phyloP scores from a whole-genome alignment of 192 early-diverging fungal species.

The Coemansia sp. region DNA sequence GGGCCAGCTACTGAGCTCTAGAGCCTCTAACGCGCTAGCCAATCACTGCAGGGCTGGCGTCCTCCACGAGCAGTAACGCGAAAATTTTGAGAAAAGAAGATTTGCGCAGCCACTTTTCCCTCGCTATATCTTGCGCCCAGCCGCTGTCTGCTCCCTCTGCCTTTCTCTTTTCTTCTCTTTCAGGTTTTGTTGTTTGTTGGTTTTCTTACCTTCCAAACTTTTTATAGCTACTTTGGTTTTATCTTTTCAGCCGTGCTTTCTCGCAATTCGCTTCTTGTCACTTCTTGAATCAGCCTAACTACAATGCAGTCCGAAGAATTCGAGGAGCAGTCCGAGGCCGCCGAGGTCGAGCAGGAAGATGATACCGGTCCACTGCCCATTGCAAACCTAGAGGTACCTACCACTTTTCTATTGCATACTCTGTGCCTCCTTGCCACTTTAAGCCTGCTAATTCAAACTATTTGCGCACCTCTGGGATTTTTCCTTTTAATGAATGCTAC shows the following conservation, averaged over 20 bases:
- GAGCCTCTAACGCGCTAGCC: neutral
- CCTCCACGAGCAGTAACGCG: neutral
- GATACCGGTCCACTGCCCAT: slow-evolving; percentile 55
- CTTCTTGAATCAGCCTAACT: neutral
- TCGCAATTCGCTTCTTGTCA: neutral
- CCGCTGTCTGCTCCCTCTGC: neutral
- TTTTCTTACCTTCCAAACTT: slow-evolving; percentile 8
- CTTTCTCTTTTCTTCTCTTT: slow-evolving; percentile 1
- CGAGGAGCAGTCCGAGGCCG: slow-evolving; percentile 53
- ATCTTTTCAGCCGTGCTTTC: neutral
- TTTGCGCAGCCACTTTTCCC: slow-evolving; percentile 24
- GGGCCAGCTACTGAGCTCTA: neutral
- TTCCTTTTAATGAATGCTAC: neutral
- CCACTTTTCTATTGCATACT: neutral
- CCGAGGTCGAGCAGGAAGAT: slow-evolving; percentile 54
- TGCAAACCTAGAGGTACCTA: slow-evolving; percentile 56
- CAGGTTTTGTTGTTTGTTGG: neutral
- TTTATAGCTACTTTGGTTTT: slow-evolving; percentile 6
- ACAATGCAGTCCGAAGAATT: slow-evolving; percentile 49
- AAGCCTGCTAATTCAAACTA: neutral
- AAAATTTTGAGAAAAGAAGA: neutral
- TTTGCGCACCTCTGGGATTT: neutral
- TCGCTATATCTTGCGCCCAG: neutral
- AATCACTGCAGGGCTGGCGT: neutral
- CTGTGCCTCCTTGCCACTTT: neutral